Evolutionary conservation across 225 moss, liverwort and hornwort genomes (phyloP), one percentile per base, ranked within the genome.

Genomic region (Lunularia cruciata): DNA sequence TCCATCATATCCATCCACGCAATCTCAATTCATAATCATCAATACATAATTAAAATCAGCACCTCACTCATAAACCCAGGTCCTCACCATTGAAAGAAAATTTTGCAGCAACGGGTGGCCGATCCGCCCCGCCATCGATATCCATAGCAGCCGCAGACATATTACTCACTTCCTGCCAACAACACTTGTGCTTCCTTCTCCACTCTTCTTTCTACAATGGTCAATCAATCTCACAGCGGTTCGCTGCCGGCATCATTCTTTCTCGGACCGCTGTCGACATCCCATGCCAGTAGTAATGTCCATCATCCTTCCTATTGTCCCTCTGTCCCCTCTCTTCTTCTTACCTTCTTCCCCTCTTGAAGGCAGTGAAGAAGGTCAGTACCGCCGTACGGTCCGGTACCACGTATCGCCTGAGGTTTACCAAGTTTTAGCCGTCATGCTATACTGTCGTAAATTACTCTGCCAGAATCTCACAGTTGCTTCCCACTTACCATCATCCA

Each of bases 51-150:
- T 22, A 45, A 30, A 33, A 14, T 37, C 25, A 61, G 14, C 15
- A 22, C 8, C 19, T 13, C 23, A 25, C 39, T 39, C 60, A 31
- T 19, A 31, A 2, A 13, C 28, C 20, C 38, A 18, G 19, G 31
- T 2, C 12, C 30, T 22, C 32, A 81, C 81, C 81, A 47, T 77
- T 82, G 4, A 82, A 52, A 39, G 81, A 66, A 57, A 77, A 77
- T 55, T 77, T 77, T 8, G 74, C 47, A 26, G 49, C 28, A 15
- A n/a, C n/a, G n/a, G 76, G 54, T 1, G 57, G 62, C 13, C 47
- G 33, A 1, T 33, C n/a, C 13, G 27, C 39, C 8, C n/a, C 15
- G 6, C 52, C 46, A 43, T 78, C 78, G 8, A 78, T 65, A 33
- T 78, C 78, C 78, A 78, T 78, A 23, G 72, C 60, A 19, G 58